Evolutionary conservation across 768 basidiomycete genomes (phyloP).

Genomic region (Termitomyces bulborhizus): DNA sequence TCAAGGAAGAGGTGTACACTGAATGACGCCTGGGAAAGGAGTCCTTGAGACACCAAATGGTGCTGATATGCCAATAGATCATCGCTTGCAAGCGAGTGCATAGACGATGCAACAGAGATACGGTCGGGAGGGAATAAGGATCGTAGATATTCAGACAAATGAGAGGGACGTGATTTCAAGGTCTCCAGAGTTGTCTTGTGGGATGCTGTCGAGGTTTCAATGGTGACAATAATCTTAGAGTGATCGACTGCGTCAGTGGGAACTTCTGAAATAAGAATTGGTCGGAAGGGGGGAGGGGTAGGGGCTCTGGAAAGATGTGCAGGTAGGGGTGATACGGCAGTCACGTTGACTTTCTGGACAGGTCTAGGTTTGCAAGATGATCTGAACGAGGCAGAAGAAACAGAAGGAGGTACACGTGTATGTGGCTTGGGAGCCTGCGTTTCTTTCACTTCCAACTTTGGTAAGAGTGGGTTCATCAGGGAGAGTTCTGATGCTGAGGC

Average conservation of each 20-base stretch:
- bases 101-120: constrained; percentile 45
- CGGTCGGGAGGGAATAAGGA: constrained; percentile 33
- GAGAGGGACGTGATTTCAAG: constrained; percentile 61
- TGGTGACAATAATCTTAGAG: constrained; percentile 56
- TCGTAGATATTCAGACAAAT: constrained; percentile 52
- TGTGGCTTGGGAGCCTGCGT: constrained; percentile 26
- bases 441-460: constrained; percentile 26
- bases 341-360: constrained; percentile 29
- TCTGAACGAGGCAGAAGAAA: constrained; percentile 19
- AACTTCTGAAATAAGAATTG: constrained; percentile 57
- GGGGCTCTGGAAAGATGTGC: constrained; percentile 36
- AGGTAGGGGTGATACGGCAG: constrained; percentile 46
- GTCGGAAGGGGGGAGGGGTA: constrained; percentile 50
- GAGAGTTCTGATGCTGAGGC: constrained; percentile 14
- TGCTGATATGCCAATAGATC: constrained; percentile 52
- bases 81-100: constrained; percentile 49
- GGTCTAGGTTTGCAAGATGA: constrained; percentile 34
- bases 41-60: constrained; percentile 58
- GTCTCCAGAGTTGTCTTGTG: constrained; percentile 64
- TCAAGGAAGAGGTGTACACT: constrained; percentile 73
- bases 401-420: constrained; percentile 19
- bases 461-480: constrained; percentile 47
- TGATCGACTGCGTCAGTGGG: constrained; percentile 46
- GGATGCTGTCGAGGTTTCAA: constrained; percentile 69
- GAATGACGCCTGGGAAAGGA: constrained; percentile 37